Conservation (phyloP, 2,329 filamentous ascomycete genomes). For the Ophiostoma himal-ulmi region DNA sequence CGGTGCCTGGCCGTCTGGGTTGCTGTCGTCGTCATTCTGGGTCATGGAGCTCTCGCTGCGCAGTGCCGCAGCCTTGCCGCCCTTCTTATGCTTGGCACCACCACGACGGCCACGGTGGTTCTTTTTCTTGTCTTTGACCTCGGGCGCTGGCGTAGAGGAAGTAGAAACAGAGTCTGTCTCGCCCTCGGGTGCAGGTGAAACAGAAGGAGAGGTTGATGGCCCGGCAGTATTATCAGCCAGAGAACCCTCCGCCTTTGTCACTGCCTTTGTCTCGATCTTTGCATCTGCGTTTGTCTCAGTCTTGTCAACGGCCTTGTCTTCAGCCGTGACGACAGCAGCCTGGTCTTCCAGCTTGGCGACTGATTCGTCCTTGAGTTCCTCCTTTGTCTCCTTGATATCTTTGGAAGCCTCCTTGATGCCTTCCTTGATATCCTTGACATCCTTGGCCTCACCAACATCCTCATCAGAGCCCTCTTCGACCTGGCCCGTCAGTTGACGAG, state of each 20-base stretch:
- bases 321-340: background rate
- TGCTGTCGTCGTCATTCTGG: slow-evolving; percentile 40
- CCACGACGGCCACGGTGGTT: slow-evolving; percentile 65
- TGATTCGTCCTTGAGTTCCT: background rate
- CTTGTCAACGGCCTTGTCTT: background rate
- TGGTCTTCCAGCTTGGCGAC: background rate
- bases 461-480: background rate
- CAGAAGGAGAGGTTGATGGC: background rate
- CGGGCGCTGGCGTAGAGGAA: background rate
- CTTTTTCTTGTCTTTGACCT: slow-evolving; percentile 56
- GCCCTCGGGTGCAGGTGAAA: background rate
- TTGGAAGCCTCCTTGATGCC: too few species aligned
- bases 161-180: background rate
- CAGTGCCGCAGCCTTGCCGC: background rate
- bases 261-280: background rate
- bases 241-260: background rate
- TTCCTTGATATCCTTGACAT: too few species aligned
- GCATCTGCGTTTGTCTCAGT: background rate
- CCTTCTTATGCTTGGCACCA: slow-evolving; percentile 61
- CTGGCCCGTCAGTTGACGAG: background rate
- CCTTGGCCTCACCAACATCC: background rate
- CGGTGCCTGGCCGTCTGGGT: slow-evolving; percentile 29
- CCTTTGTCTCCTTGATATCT: background rate
- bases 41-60: slow-evolving; percentile 45
- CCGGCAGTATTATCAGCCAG: background rate